A percentile compares a stretch with the other conserved stretches of the same genome.
Evolutionary conservation across 768 basidiomycete genomes (phyloP).

Genomic region (Zangia roseola): DNA sequence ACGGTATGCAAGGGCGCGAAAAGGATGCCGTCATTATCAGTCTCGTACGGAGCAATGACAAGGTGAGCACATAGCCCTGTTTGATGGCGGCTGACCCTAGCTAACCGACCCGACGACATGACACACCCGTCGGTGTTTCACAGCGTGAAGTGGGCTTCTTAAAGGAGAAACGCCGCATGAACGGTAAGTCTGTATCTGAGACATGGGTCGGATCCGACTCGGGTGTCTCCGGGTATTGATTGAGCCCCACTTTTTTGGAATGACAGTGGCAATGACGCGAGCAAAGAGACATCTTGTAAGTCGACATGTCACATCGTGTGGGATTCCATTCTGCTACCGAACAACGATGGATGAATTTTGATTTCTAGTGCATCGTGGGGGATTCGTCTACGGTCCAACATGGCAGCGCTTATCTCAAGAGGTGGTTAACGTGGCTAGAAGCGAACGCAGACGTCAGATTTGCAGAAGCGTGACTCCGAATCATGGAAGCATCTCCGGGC

Average conservation of each 20-base stretch:
- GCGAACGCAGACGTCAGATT: constrained; percentile 87
- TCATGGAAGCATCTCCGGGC: background rate
- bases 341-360: background rate
- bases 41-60: constrained; percentile 89
- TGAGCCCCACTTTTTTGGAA: too few species aligned
- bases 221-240: too few species aligned
- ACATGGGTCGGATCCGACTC: too few species aligned
- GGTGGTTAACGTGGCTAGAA: constrained; percentile 92
- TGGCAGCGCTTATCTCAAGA: constrained; percentile 80
- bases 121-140: background rate
- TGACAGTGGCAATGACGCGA: constrained; percentile 84
- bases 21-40: constrained; percentile 92
- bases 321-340: too few species aligned
- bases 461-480: constrained; percentile 54
- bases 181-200: constrained; percentile 51
- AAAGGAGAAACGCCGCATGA: constrained; percentile 88
- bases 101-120: background rate
- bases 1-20: constrained; percentile 97
- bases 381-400: constrained; percentile 90
- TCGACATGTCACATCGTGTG: constrained; percentile 5
- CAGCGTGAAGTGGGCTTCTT: constrained; percentile 92
- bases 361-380: constrained; percentile 78
- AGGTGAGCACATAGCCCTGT: constrained; percentile 42
- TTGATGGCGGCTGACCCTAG: background rate
- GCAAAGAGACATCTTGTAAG: constrained; percentile 84